Conservation (phyloP, 768 basidiomycete genomes). For the Pilatotrama ljubarskyi region DNA sequence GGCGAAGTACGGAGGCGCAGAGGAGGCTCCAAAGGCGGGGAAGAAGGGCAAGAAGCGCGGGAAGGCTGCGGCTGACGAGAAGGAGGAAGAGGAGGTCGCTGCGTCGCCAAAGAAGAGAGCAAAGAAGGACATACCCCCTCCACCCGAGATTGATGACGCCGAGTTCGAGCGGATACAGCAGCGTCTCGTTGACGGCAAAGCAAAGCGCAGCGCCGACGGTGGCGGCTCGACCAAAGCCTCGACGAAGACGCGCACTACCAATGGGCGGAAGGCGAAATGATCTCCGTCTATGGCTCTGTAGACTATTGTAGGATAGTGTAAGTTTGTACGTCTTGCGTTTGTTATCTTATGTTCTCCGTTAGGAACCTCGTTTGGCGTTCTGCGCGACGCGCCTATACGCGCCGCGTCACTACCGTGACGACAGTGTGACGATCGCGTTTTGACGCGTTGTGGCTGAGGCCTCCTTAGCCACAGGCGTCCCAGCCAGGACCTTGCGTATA, state of each 20-base stretch:
- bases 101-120: constrained; percentile 46
- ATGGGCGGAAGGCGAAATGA: constrained; percentile 17
- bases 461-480: not conserved
- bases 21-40: constrained; percentile 41
- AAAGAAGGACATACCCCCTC: constrained; percentile 37
- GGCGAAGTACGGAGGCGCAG: constrained; percentile 65
- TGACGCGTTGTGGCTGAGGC: not conserved
- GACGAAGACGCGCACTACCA: constrained; percentile 5
- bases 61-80: constrained; percentile 42
- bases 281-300: not conserved
- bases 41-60: constrained; percentile 50
- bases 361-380: not conserved
- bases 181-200: constrained; percentile 51
- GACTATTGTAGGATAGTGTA: constrained; percentile 11
- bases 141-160: constrained; percentile 65
- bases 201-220: constrained; percentile 30
- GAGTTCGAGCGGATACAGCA: constrained; percentile 64
- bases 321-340: constrained; percentile 12
- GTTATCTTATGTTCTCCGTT: not conserved
- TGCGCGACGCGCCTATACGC: not conserved
- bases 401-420: not conserved
- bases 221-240: constrained; percentile 10
- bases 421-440: constrained; percentile 5
- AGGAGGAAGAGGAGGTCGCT: constrained; percentile 39
- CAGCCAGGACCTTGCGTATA: not conserved